Conservation (phyloP, 495 filamentous ascomycete genomes). For the Penicillium dipodomyicola region DNA sequence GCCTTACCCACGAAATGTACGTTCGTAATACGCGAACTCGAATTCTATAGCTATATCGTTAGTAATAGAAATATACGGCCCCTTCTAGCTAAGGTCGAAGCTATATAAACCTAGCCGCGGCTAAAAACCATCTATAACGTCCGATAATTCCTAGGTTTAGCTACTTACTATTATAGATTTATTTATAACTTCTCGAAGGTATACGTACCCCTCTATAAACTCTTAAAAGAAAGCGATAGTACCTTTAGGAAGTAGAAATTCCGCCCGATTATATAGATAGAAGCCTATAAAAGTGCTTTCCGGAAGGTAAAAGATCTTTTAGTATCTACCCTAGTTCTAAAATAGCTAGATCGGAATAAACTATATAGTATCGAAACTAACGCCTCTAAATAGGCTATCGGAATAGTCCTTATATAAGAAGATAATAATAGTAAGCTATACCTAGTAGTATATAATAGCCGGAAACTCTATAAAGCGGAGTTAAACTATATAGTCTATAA, state of each 20-base stretch:
- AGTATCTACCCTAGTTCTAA: neutral
- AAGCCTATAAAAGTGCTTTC: too few species aligned
- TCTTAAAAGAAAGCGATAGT: neutral
- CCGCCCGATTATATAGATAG: neutral
- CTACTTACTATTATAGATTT: neutral
- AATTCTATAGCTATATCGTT: neutral
- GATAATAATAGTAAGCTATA: slow-evolving; percentile 1
- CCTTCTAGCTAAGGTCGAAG: neutral
- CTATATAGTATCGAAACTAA: neutral
- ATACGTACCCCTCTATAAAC: neutral
- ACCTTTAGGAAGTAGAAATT: neutral
- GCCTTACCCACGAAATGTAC: too few species aligned
- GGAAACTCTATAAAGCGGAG: neutral
- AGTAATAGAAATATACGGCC: neutral
- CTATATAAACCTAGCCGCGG: neutral
- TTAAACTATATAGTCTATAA: too few species aligned
- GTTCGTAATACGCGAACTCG: too few species aligned
- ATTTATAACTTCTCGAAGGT: neutral
- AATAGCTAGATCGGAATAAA: neutral
- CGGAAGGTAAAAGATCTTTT: neutral
- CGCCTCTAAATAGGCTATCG: neutral
- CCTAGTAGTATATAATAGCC: neutral
- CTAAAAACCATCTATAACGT: neutral
- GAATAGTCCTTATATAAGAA: too few species aligned
- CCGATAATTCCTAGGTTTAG: neutral